A percentile compares a stretch with the other conserved stretches of the same genome.
phyloP scores from a whole-genome alignment of 768 basidiomycete genomes.

The Tubosaeta sp. region DNA sequence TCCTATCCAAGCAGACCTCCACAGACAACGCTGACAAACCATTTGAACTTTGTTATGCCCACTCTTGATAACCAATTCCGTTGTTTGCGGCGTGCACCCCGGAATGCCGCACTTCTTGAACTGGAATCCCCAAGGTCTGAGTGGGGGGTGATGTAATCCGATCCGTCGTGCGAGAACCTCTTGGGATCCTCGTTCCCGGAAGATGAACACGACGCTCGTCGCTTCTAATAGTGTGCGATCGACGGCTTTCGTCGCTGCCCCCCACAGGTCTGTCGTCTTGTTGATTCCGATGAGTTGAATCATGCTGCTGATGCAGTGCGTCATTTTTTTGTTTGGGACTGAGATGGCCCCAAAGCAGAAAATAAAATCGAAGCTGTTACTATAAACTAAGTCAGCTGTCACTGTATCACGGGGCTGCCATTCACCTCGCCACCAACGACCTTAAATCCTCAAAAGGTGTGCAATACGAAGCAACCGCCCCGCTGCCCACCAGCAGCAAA shows the following conservation, averaged over 20 bases:
- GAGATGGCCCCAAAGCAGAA: not conserved
- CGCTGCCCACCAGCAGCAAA: not conserved
- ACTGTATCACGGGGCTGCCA: too few species aligned
- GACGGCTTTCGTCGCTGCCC: too few species aligned
- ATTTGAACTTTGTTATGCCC: not conserved
- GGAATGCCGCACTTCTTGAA: not conserved
- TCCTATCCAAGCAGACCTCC: not conserved
- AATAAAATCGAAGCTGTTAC: not conserved
- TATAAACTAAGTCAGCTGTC: not conserved
- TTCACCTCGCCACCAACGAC: not conserved
- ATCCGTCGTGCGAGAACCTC: not conserved
- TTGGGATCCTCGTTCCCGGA: not conserved
- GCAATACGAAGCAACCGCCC: not conserved
- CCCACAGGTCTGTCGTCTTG: too few species aligned
- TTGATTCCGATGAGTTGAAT: too few species aligned
- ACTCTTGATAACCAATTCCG: not conserved
- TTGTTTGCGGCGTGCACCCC: not conserved
- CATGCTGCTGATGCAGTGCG: too few species aligned
- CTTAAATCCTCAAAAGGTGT: not conserved
- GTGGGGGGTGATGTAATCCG: not conserved
- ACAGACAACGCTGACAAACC: not conserved
- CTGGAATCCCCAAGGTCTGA: not conserved
- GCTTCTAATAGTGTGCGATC: not conserved
- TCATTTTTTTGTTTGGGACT: not conserved
- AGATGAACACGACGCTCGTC: not conserved